Evolutionary conservation across 129 eudicot species (phyloP), one percentile per base, ranked within the genome.

Genomic region (Centaurea solstitialis): DNA sequence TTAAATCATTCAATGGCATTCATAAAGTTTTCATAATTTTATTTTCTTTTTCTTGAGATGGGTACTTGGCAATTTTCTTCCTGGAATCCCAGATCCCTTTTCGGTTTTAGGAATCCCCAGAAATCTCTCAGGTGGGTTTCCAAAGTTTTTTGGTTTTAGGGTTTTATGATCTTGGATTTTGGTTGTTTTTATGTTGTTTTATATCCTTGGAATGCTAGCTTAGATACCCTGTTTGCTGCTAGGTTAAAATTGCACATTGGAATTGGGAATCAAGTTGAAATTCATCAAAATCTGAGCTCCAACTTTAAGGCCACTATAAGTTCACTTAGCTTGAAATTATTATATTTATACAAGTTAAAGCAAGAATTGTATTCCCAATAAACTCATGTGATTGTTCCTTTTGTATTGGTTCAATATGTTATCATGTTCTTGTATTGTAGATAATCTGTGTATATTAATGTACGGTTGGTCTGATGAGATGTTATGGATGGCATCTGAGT

Each of bases 51-150:
- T 28, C 30, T 33, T 11, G n/a, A 41, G 15, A 86, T 78, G 82
- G 66, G 66, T 26, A 35, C 38, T 77, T 77, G 80, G 23, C 72
- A 85, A 73, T 73, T 75, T 75, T 57, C 86, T 67, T 81, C 74
- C 65, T 74, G 76, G 84, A 61, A 64, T 69, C 20, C 78, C 39
- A 81, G 82, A 87, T 85, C 91, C 61, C 74, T 80, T 70, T 83
- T 73, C 76, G 28, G 9, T 72, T 76, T 38, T 68, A 74, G 45
- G 45, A 81, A 72, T 59, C 74, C 78, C 7, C 78, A 24, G 73
- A 50, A 74, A 68, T 59, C 18, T 70, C 81, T 70, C 83, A 87
- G 84, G 90, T 87, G 28, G 33, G 77, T 33, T 77, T 45, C 0
- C 20, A 70, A 59, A 78, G 82, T 64, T 70, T 43, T 59, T 5